These are phyloP conservation scores for Lasiodiplodia hormozganensis DNA, from an alignment of 2,329 filamentous ascomycete species.

Conservation along the genomic window DNA sequence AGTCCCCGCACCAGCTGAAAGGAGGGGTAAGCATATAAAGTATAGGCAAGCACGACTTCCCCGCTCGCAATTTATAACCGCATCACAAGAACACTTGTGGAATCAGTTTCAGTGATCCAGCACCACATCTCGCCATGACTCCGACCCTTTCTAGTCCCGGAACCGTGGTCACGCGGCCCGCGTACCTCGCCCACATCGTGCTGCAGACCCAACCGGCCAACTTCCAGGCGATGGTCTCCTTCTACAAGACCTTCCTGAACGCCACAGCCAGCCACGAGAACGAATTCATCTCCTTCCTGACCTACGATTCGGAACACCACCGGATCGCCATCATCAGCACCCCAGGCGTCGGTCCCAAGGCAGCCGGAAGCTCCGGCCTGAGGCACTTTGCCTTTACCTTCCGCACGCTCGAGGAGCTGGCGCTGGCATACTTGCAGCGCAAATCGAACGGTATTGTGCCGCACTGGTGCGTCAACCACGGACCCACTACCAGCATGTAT, in stretches of 20 bases:
- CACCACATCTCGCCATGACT: background rate
- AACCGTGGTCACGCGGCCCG: slow-evolving; percentile 5
- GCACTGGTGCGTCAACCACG: slow-evolving; percentile 56
- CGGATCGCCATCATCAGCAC: slow-evolving; percentile 51
- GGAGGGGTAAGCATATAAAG: background rate
- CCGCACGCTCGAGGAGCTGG: slow-evolving; percentile 44
- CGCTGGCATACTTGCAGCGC: slow-evolving; percentile 46
- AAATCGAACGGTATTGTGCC: slow-evolving; percentile 49
- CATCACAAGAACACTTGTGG: no score
- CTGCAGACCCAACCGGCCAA: slow-evolving; percentile 37
- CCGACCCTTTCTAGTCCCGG: background rate
- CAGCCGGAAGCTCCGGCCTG: slow-evolving; percentile 42
- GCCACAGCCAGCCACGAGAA: slow-evolving; percentile 39
- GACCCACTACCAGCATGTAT: slow-evolving; percentile 56
- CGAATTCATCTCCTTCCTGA: slow-evolving; percentile 45
- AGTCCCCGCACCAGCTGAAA: background rate
- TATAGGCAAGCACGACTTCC: background rate
- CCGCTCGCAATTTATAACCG: no score
- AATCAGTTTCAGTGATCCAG: no score
- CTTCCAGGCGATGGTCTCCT: slow-evolving; percentile 43
- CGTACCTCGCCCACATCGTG: slow-evolving; percentile 39
- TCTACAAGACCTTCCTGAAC: slow-evolving; percentile 49
- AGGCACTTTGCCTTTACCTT: slow-evolving; percentile 54
- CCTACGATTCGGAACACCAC: slow-evolving; percentile 58
- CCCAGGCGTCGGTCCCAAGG: slow-evolving; percentile 36